These are phyloP conservation scores for Roridomyces roridus DNA, from an alignment of 768 basidiomycete species.

Conservation along the genomic window DNA sequence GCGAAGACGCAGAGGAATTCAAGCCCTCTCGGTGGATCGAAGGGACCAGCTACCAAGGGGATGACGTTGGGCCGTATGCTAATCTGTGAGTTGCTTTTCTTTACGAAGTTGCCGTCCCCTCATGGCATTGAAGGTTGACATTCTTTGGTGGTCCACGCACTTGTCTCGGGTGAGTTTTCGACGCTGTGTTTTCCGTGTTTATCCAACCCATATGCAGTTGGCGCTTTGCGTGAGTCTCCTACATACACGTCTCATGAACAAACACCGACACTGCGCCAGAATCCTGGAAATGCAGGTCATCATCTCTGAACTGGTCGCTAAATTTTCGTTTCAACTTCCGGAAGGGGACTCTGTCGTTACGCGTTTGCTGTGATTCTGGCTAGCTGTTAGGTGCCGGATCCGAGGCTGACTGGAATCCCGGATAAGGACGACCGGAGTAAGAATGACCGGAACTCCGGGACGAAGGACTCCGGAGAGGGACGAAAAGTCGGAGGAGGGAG, in stretches of 20 bases:
- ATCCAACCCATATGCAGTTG: slow-evolving; percentile 1
- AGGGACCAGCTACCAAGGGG: slow-evolving; percentile 21
- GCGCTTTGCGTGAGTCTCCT: slow-evolving; percentile 17
- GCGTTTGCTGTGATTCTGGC: too few species aligned
- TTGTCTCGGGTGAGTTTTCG: background rate
- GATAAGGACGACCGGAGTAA: too few species aligned
- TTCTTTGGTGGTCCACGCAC: slow-evolving; percentile 14
- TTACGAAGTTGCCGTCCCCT: background rate
- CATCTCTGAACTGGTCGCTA: slow-evolving; percentile 9
- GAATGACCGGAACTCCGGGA: too few species aligned
- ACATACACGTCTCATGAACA: too few species aligned
- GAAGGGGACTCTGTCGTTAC: slow-evolving; percentile 7
- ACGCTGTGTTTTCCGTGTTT: too few species aligned
- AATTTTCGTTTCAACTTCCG: slow-evolving; percentile 11
- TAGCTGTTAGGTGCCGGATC: too few species aligned
- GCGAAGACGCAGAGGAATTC: slow-evolving; percentile 46
- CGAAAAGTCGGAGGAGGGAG: too few species aligned
- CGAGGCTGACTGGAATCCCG: too few species aligned
- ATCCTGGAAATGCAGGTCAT: slow-evolving; percentile 19
- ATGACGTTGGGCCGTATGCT: slow-evolving; percentile 19
- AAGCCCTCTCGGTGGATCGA: slow-evolving; percentile 53
- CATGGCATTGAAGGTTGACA: background rate
- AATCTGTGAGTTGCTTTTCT: slow-evolving; percentile 8
- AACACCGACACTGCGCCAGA: too few species aligned
- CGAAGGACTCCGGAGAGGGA: too few species aligned